phyloP scores from a whole-genome alignment of 1,284 basidiomycete genomes.

The Melampsora americana region DNA sequence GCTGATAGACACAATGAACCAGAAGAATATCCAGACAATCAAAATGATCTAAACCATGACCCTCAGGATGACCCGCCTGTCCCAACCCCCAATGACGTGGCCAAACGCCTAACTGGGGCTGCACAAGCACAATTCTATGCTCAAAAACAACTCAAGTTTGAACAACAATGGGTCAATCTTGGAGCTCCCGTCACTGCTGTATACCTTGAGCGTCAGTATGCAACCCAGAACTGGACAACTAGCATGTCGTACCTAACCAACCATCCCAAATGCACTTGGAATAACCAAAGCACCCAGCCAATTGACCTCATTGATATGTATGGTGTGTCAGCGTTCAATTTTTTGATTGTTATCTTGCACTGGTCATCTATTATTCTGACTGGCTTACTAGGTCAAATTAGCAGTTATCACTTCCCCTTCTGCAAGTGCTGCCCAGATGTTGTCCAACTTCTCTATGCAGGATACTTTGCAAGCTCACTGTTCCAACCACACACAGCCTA shows the following conservation, averaged over 20 bases:
- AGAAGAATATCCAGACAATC: no score
- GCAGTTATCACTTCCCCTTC: neutral
- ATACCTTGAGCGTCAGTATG: neutral
- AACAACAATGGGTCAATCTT: neutral
- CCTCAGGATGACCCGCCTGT: no score
- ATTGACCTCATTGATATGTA: neutral
- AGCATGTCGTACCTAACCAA: neutral
- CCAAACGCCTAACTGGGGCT: neutral
- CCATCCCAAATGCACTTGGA: neutral
- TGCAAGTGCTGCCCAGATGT: neutral
- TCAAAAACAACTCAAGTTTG: neutral
- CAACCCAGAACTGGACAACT: neutral
- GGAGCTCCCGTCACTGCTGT: neutral
- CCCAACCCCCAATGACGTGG: no score
- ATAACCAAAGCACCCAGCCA: neutral
- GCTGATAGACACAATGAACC: no score
- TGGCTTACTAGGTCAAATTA: neutral
- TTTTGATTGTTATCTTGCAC: neutral
- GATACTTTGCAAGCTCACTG: no score
- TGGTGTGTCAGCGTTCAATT: neutral
- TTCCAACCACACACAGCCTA: neutral
- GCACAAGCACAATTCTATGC: neutral
- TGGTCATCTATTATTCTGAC: neutral
- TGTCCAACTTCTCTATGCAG: neutral
- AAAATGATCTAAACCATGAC: no score